Evolutionary conservation across 768 basidiomycete species (phyloP).

Genomic region (Kwoniella pini): DNA sequence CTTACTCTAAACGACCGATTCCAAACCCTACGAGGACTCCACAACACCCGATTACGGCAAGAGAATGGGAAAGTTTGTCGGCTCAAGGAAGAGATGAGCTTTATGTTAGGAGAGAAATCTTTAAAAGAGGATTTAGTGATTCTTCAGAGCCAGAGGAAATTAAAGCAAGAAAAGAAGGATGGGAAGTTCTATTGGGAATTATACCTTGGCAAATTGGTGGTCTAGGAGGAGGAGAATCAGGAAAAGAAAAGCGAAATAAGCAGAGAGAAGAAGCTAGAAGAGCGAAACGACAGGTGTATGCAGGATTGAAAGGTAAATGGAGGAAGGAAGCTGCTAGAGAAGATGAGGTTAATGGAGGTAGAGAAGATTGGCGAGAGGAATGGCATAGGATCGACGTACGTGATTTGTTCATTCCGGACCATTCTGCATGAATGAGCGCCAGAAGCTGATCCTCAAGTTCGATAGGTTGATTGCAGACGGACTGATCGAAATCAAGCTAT

Average conservation of each 20-base stretch:
- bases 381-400: constrained; percentile 54
- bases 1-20: constrained; percentile 42
- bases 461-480: constrained; percentile 90
- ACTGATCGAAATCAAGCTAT: constrained; percentile 93
- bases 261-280: constrained; percentile 45
- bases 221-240: constrained; percentile 62
- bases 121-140: constrained; percentile 46
- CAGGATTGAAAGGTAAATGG: constrained; percentile 75
- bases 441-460: neutral
- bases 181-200: constrained; percentile 89
- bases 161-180: constrained; percentile 66
- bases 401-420: constrained; percentile 4
- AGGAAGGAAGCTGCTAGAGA: constrained; percentile 64
- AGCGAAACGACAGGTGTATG: constrained; percentile 61
- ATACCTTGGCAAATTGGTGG: constrained; percentile 73
- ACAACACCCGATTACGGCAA: constrained; percentile 70
- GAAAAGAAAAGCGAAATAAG: constrained; percentile 69
- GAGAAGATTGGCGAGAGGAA: constrained; percentile 76
- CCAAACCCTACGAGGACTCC: constrained; percentile 71
- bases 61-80: constrained; percentile 65
- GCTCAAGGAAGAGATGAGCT: constrained; percentile 48
- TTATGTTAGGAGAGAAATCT: constrained; percentile 52
- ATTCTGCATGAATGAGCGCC: too few species aligned
- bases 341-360: constrained; percentile 7
- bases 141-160: constrained; percentile 37